A percentile compares a stretch with the other conserved stretches of the same genome.
These are phyloP conservation scores for Plectosphaerella sp. DNA, from an alignment of 2,329 filamentous ascomycete species.

Conservation along the genomic window DNA sequence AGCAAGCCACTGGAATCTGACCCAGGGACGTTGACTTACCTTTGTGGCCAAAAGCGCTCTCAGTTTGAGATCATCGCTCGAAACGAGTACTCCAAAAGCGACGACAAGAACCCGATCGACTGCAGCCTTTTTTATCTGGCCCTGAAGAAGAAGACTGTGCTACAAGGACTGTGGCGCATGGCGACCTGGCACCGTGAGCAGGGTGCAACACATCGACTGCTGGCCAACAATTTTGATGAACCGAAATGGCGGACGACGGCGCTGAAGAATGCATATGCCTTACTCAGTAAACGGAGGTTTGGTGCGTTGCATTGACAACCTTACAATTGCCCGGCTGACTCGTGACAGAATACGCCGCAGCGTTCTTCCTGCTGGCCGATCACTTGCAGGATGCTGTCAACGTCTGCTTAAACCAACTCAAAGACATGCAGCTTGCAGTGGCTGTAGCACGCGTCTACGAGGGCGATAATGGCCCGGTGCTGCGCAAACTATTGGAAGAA, in stretches of 20 bases:
- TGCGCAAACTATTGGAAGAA: slow-evolving; percentile 72
- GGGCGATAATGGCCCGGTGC: slow-evolving; percentile 71
- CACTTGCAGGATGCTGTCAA: slow-evolving; percentile 80
- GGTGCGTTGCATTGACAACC: slow-evolving; percentile 42
- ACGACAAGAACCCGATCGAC: slow-evolving; percentile 84
- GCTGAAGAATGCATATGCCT: slow-evolving; percentile 91
- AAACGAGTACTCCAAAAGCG: slow-evolving; percentile 86
- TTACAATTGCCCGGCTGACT: not conserved
- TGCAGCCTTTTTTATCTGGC: slow-evolving; percentile 92
- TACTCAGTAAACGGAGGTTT: slow-evolving; percentile 87
- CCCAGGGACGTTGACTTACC: not conserved
- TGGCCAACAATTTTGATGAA: slow-evolving; percentile 89
- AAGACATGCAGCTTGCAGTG: slow-evolving; percentile 85
- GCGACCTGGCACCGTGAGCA: slow-evolving; percentile 88
- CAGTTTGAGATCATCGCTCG: slow-evolving; percentile 90
- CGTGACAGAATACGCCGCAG: slow-evolving; percentile 78
- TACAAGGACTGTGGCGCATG: slow-evolving; percentile 93
- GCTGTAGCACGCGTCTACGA: slow-evolving; percentile 85
- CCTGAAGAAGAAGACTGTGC: slow-evolving; percentile 81
- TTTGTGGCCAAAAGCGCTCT: slow-evolving; percentile 43
- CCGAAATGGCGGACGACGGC: slow-evolving; percentile 84
- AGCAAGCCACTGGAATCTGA: slow-evolving; percentile 34
- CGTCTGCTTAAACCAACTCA: slow-evolving; percentile 80
- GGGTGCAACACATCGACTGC: slow-evolving; percentile 67
- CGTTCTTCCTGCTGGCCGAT: slow-evolving; percentile 90